Evolutionary conservation across 2,329 filamentous ascomycete species (phyloP).

Genomic region (Calycina herbarum): DNA sequence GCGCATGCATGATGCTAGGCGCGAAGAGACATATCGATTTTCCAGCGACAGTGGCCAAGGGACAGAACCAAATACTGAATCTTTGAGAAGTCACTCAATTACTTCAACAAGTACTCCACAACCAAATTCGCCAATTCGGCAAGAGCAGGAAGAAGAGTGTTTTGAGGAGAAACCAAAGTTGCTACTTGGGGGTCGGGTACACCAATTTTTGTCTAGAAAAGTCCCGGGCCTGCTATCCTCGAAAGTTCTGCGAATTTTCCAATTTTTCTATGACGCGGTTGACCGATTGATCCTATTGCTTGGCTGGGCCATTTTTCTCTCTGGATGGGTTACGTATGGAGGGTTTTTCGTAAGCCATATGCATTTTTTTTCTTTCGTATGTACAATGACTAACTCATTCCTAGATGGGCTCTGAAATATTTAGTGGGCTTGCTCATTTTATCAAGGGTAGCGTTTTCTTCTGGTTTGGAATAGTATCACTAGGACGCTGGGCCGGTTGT

Average conservation of each 20-base stretch:
- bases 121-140: conserved; percentile 8
- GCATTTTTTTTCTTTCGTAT: background rate
- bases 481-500: conserved; percentile 87
- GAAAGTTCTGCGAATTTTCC: conserved; percentile 57
- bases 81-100: conserved; percentile 63
- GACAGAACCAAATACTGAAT: conserved; percentile 68
- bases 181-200: conserved; percentile 46
- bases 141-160: conserved; percentile 46
- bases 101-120: conserved; percentile 57
- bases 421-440: conserved; percentile 87
- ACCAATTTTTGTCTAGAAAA: conserved; percentile 53
- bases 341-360: conserved; percentile 74
- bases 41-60: conserved; percentile 73
- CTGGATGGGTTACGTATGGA: conserved; percentile 74
- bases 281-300: conserved; percentile 78
- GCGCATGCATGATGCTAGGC: conserved; percentile 42
- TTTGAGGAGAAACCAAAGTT: conserved; percentile 44
- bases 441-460: conserved; percentile 95
- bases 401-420: conserved; percentile 65
- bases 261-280: conserved; percentile 63
- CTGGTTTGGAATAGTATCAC: conserved; percentile 83
- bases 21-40: conserved; percentile 50
- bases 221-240: conserved; percentile 57
- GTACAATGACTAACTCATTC: conserved; percentile 7
- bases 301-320: conserved; percentile 71